Percentiles rank a stretch among this genome's conserved stretches.
Conservation (phyloP, 306 rosid species). For the Cicer arietinum region DNA sequence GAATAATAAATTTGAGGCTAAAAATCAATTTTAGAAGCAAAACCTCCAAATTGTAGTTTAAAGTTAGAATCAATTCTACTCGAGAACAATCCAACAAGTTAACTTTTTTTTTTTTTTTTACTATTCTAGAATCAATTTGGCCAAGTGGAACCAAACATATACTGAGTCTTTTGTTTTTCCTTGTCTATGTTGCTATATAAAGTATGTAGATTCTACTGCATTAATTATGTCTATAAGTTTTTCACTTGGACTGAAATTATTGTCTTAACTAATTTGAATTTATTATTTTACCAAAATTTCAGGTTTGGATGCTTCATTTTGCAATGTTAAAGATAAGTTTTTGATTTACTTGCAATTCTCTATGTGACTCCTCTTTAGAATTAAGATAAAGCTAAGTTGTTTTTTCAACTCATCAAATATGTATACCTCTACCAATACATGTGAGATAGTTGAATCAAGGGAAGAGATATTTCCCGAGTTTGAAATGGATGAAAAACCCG, state of each 20-base stretch:
- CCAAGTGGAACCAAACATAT: too few species aligned
- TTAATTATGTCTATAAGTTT: not conserved
- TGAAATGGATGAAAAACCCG: constrained; percentile 55
- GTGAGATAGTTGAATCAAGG: constrained; percentile 82
- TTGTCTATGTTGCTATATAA: not conserved
- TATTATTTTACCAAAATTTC: constrained; percentile 44
- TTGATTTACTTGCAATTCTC: constrained; percentile 41
- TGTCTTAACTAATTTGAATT: constrained; percentile 48
- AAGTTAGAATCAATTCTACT: too few species aligned
- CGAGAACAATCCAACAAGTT: too few species aligned
- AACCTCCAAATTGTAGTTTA: too few species aligned
- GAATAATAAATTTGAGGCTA: too few species aligned
- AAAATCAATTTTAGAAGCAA: too few species aligned
- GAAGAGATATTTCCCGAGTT: constrained; percentile 63
- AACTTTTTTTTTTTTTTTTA: too few species aligned
- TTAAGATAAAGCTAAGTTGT: constrained; percentile 56
- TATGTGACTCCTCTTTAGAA: constrained; percentile 49
- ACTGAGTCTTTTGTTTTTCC: not conserved
- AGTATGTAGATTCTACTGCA: not conserved
- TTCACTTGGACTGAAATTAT: constrained; percentile 22
- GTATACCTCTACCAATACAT: constrained; percentile 57
- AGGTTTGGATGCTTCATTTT: constrained; percentile 66
- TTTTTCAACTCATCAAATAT: constrained; percentile 53
- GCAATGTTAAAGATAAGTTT: constrained; percentile 42
- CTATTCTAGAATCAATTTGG: too few species aligned